Base-by-base conservation (phyloP, 163 green algal genomes). In the Chlorella variabilis region DNA sequence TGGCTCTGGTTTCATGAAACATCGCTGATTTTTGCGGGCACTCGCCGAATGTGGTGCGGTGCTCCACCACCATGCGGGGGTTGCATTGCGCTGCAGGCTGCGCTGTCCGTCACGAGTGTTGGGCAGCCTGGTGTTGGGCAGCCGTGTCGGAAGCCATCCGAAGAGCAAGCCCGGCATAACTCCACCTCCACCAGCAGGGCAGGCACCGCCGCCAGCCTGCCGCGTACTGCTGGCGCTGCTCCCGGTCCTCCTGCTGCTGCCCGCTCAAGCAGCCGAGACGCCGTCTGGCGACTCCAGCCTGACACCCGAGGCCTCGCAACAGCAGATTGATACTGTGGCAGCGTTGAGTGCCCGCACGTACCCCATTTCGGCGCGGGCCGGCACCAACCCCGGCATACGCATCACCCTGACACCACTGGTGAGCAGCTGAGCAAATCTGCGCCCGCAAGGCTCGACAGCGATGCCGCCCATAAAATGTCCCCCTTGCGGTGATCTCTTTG, bases 311-410 rank as follows among this genome's bases (percentile, higher is more conserved):
- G 5, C 13, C 4, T 25, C 54, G 25, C 54, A 62, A 15, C 54
- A 62, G 18, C 15, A 39, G 4, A 67, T 38, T 20, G 59, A 67
- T 27, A 62, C 23, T n/a, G 54, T 62, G 54, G 20, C 54, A 29
- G 54, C 4, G 54, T 9, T 62, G 23, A n/a, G 54, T n/a, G 20
- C 54, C 9, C 54, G 25, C 54, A 62, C 54, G 25, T 62, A 15
- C 9, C 54, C 54, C 15, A 62, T 62, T 62, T 25, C 54, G 23
- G 15, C 54, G 23, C 54, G 15, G 5, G 5, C 27, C 3, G 59
- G 59, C 59, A 67, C 59, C 59, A 67, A 67, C 29, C 59, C 59
- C 7, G 29, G 59, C 59, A 67, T 67, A 11, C 59, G 59, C 18
- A 27, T 67, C 8, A 67, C 59, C 27, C 29, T 67, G 29, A 67